phyloP scores from a whole-genome alignment of 2,329 filamentous ascomycete species.

The Fusarium secorum region DNA sequence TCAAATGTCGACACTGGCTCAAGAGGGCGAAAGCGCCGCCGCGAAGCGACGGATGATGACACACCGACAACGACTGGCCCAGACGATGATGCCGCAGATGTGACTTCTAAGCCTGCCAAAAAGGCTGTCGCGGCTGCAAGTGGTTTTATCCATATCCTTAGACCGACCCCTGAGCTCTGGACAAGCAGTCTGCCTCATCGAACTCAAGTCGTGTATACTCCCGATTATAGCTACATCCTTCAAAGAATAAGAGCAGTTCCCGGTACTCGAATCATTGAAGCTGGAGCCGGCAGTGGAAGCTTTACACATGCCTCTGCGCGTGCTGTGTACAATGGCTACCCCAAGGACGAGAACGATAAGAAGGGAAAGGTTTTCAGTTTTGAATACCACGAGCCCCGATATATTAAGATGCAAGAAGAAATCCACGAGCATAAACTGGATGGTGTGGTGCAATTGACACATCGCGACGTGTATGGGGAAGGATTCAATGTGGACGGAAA shows the following conservation, averaged over 20 bases:
- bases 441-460: constrained; percentile 73
- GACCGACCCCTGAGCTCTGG: constrained; percentile 84
- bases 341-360: constrained; percentile 52
- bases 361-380: constrained; percentile 81
- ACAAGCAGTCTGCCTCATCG: constrained; percentile 80
- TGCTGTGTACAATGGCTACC: constrained; percentile 78
- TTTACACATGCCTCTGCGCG: constrained; percentile 82
- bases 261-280: constrained; percentile 78
- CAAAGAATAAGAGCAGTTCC: constrained; percentile 78
- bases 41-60: constrained; percentile 56
- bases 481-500: constrained; percentile 71
- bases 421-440: constrained; percentile 72
- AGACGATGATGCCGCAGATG: constrained; percentile 46
- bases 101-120: constrained; percentile 51
- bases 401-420: constrained; percentile 73
- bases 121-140: constrained; percentile 63
- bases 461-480: constrained; percentile 79
- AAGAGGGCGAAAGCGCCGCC: constrained; percentile 75
- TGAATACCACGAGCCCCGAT: constrained; percentile 80
- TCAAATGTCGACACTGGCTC: constrained; percentile 92
- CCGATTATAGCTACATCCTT: constrained; percentile 85
- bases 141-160: constrained; percentile 81
- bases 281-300: constrained; percentile 81
- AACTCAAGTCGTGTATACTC: constrained; percentile 87
- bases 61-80: constrained; percentile 45